Percentiles rank a stretch among this genome's conserved stretches.
Evolutionary conservation across 2,329 filamentous ascomycete genomes (phyloP).

Genomic region (Aspergillus spinulosporus): DNA sequence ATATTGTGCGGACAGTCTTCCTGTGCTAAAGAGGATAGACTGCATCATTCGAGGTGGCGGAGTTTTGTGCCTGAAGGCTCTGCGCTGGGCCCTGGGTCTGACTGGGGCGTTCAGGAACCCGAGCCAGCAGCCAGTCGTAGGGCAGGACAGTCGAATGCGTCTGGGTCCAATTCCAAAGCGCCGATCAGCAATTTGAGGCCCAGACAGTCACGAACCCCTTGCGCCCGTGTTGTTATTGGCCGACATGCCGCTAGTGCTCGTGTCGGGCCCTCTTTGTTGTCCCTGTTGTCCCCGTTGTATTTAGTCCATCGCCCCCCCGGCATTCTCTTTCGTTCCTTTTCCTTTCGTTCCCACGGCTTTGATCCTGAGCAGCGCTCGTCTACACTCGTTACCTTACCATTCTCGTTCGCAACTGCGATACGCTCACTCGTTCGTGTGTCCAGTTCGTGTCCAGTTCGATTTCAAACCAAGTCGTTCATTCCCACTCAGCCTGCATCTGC

Average conservation of each 20-base stretch:
- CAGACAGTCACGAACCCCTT: slow-evolving; percentile 17
- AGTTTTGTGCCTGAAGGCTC: slow-evolving; percentile 14
- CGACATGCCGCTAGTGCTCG: slow-evolving; percentile 4
- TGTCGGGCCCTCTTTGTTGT: not conserved
- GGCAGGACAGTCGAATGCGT: not conserved
- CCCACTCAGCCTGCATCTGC: slow-evolving; percentile 10
- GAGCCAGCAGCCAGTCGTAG: slow-evolving; percentile 2
- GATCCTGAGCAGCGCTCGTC: slow-evolving; percentile 30
- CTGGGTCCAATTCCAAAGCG: slow-evolving; percentile 11
- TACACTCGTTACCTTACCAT: slow-evolving; percentile 26
- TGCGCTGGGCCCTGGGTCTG: no score
- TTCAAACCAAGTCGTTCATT: slow-evolving; percentile 17
- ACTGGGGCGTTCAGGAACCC: slow-evolving; percentile 14
- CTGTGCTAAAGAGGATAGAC: not conserved
- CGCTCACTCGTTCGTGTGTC: slow-evolving; percentile 29
- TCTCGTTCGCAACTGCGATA: slow-evolving; percentile 18
- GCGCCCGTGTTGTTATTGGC: slow-evolving; percentile 16
- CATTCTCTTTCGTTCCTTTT: slow-evolving; percentile 12
- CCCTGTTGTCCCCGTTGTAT: slow-evolving; percentile 6
- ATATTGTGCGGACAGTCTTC: not conserved
- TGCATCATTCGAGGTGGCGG: not conserved
- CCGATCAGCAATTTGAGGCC: slow-evolving; percentile 15
- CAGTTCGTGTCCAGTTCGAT: slow-evolving; percentile 5
- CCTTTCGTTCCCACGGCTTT: slow-evolving; percentile 20
- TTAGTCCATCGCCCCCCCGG: slow-evolving; percentile 14